Conservation (phyloP, 2,329 filamentous ascomycete species). For the Stemphylium lycopersici region DNA sequence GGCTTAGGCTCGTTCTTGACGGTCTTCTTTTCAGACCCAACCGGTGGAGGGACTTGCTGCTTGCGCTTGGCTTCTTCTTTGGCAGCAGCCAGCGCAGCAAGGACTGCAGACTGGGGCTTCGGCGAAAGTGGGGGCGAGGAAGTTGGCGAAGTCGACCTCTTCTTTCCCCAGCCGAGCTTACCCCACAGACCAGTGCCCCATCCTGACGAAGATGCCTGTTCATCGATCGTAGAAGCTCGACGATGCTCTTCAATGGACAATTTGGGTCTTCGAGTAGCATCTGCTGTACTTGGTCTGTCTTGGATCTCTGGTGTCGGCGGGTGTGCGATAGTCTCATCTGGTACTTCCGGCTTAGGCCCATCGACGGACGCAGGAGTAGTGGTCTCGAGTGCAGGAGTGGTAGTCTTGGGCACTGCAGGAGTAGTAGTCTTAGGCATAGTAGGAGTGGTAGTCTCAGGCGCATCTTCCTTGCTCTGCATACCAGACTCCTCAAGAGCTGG, state of each 20-base stretch:
- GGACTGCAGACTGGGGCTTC: conserved; percentile 13
- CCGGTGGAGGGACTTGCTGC: not conserved
- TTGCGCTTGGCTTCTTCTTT: conserved; percentile 13
- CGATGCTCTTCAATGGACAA: conserved; percentile 7
- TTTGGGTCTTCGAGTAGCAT: conserved; percentile 4
- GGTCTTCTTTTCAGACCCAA: conserved; percentile 8
- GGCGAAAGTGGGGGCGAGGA: conserved; percentile 15
- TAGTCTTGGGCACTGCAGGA: not conserved
- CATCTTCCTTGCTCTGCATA: conserved; percentile 13
- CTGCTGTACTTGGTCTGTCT: conserved; percentile 7
- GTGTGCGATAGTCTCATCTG: not conserved
- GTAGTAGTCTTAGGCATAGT: not conserved
- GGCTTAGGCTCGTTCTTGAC: conserved; percentile 4
- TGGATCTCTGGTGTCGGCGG: not conserved
- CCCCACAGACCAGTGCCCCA: conserved; percentile 38
- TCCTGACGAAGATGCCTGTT: conserved; percentile 19
- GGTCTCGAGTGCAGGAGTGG: not conserved
- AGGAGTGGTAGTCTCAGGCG: conserved; percentile 11
- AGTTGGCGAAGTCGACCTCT: conserved; percentile 24
- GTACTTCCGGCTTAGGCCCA: not conserved
- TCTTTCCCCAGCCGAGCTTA: conserved; percentile 43
- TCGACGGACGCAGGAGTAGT: not conserved
- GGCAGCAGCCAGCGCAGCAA: conserved; percentile 13
- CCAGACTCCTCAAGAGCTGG: conserved; percentile 26
- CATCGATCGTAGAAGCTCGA: conserved; percentile 11